Evolutionary conservation across 2,329 filamentous ascomycete genomes (phyloP).

Genomic region (Salinomyces thailandicus): DNA sequence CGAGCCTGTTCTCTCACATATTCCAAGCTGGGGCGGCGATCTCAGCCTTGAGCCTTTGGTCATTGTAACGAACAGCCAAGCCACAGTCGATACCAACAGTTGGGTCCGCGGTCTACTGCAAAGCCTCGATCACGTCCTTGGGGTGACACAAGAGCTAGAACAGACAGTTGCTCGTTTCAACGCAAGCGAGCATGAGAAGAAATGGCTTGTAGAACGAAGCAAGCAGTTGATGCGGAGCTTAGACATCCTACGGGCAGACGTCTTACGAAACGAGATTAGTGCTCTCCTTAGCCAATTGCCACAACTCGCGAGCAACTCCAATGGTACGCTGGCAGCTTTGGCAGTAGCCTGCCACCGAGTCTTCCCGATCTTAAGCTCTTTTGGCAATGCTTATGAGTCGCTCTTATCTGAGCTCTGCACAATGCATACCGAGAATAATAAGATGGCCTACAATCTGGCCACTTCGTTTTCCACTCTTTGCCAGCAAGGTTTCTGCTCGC

Average conservation of each 20-base stretch:
- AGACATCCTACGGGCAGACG: background rate
- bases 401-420: background rate
- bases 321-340: background rate
- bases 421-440: slow-evolving; percentile 2
- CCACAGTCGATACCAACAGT: background rate
- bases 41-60: no score
- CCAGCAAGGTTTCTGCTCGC: slow-evolving; percentile 81
- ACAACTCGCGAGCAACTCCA: background rate
- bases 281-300: background rate
- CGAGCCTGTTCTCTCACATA: slow-evolving; percentile 13
- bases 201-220: background rate
- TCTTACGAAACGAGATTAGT: background rate
- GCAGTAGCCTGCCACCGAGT: background rate
- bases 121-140: slow-evolving; percentile 3
- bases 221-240: background rate
- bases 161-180: background rate
- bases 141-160: slow-evolving; percentile 1
- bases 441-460: slow-evolving; percentile 40
- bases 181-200: background rate
- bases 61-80: no score
- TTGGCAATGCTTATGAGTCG: background rate
- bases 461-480: slow-evolving; percentile 71
- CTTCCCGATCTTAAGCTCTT: background rate
- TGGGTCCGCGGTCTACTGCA: background rate
- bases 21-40: slow-evolving; percentile 43